Percentiles rank a stretch among this genome's conserved stretches.
Evolutionary conservation across 2,329 filamentous ascomycete genomes (phyloP).

Genomic region (Alternaria solani): DNA sequence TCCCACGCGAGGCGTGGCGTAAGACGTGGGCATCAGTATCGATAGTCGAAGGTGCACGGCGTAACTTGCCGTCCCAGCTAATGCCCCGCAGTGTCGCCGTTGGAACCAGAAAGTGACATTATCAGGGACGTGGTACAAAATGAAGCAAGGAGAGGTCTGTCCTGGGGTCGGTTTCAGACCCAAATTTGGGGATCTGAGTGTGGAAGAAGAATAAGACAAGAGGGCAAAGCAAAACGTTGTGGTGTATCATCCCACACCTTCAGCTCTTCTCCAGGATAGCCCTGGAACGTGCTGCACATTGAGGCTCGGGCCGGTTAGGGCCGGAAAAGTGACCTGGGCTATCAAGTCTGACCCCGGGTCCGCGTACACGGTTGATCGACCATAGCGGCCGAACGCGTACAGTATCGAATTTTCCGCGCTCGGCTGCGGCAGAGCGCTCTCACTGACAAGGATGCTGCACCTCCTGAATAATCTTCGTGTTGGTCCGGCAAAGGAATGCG

Average conservation of each 20-base stretch:
- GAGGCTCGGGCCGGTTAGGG: constrained; percentile 43
- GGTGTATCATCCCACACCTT: constrained; percentile 13
- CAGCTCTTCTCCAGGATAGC: constrained; percentile 16
- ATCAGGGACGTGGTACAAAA: constrained; percentile 14
- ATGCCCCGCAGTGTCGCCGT: constrained; percentile 10
- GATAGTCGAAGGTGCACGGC: constrained; percentile 12
- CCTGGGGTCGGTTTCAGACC: constrained; percentile 11
- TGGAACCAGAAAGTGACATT: constrained; percentile 1
- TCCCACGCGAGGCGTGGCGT: constrained; percentile 21
- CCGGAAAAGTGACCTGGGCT: constrained; percentile 32
- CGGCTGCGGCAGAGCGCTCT: constrained; percentile 23
- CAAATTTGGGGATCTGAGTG: background rate
- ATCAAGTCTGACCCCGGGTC: constrained; percentile 27
- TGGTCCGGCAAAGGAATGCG: constrained; percentile 19
- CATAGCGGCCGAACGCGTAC: constrained; percentile 30
- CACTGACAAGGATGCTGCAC: constrained; percentile 22
- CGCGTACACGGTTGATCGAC: constrained; percentile 41
- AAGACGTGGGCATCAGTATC: constrained; percentile 9
- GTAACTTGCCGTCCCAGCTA: constrained; percentile 7
- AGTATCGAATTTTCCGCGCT: constrained; percentile 29
- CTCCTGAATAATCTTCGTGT: constrained; percentile 19
- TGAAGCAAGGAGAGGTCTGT: constrained; percentile 14
- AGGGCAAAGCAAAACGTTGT: constrained; percentile 19
- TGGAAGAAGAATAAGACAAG: constrained; percentile 5
- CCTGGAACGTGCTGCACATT: constrained; percentile 34